Base-by-base conservation (phyloP, 1,139 yeast genomes). In the Saccharomyces hybrid region DNA sequence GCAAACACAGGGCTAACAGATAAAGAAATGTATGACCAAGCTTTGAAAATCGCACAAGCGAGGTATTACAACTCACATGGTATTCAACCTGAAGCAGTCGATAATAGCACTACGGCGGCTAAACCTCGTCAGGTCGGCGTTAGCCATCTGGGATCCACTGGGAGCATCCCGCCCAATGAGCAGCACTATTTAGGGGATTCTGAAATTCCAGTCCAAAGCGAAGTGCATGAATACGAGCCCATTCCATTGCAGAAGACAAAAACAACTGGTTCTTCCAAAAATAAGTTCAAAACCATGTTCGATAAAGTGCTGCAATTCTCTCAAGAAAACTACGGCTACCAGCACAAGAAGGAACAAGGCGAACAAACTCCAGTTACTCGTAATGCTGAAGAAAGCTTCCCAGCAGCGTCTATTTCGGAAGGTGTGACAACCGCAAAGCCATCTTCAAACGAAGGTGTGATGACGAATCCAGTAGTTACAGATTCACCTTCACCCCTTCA, bases 21-120 rank as follows among this genome's bases (percentile, higher is more conserved):
- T 48, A 66, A 64, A 47, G 73, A 70, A 52, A 69, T 71, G 72
- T 70, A 70, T 56, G 68, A 64, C 1, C 62, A 61, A 50, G 75
- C 75, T 1, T 56, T 68, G 49, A 65, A 67, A 47, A 61, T 69
- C 23, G 73, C 75, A n/a, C 67, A 64, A 51, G 61, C 60, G 38
- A 62, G 59, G 27, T 56, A 56, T 23, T 53, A 55, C 47, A 61
- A 59, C 25, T 48, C 56, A 5, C 52, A 53, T 48, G 50, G 44
- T 20, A 50, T 47, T 13, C 47, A 28, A 9, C 42, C 48, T 46
- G 49, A 38, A 5, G 50, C 34, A 11, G 25, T 27, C 27, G 47
- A 27, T 13, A 30, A 11, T 20, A 34, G 26, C 30, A 11, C 25
- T 7, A 25, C 46, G 3, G 32, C 49, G n/a, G 54, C 25, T 9